Evolutionary conservation across 305 asterid species (phyloP), one percentile per base, ranked within the genome.

Genomic region (Fraxinus dipetala): DNA sequence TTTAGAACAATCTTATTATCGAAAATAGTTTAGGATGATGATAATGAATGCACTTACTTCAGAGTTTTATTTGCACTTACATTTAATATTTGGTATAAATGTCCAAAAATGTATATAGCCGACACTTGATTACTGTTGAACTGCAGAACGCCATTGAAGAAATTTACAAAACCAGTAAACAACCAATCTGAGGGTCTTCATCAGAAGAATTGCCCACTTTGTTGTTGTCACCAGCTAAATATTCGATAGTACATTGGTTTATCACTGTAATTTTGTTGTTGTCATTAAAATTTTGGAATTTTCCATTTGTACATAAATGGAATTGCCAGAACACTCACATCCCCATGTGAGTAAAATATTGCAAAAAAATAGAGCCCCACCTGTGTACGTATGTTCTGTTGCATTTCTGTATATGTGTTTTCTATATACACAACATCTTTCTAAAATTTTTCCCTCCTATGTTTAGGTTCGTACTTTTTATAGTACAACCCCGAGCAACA

Each of bases 111-210:
- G 73, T n/a, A 24, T 14, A 65, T 3, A 24, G 84, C 83, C 84
- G 81, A 85, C 72, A 20, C 22, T 31, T 11, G 32, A 35, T 22
- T 45, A 69, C 31, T 73, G 36, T 65, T 80, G 77, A 75, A 61
- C 51, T 89, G 91, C 97, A 93, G 97, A 83, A 85, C 77, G 86
- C 82, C 65, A 34, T 92, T 51, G 93, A 91, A 48, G 89, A 85
- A 32, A 78, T 93, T 90, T 91, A 92, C 87, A 88, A 82, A 81
- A 87, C 83, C 88, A 87, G 79, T 78, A 89, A 89, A 90, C 87
- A 84, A 88, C 79, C 81, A 79, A 78, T 9, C 72, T 40, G 85
- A 75, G 40, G 79, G 69, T 69, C 18, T 36, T 30, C 72, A 74
- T 72, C 1, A 43, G n/a, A 43, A 13, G 54, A 43, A 43, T 43